Percentiles rank a stretch among this genome's conserved stretches.
Evolutionary conservation across 73 alveolate genomes (phyloP).

Genomic region (Paraurostyla sp.): DNA sequence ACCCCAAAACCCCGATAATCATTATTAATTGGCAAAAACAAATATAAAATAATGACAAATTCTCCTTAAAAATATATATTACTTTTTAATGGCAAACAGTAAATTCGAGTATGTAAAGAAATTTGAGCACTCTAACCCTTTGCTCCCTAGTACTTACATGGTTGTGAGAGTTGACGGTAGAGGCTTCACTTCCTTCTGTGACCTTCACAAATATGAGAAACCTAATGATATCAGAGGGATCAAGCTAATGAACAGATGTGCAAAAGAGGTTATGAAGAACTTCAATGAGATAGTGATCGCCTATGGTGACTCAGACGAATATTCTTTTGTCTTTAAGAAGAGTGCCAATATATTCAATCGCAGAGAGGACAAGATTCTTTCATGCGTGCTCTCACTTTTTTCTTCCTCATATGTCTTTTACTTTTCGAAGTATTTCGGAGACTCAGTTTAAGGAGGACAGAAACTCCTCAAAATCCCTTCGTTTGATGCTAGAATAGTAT

Average conservation of each 20-base stretch:
- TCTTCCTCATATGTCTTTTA: conserved; percentile 92
- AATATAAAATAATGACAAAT: too few species aligned
- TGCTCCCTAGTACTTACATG: conserved; percentile 92
- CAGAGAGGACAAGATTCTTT: conserved; percentile 89
- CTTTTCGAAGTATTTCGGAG: conserved; percentile 86
- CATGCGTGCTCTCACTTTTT: conserved; percentile 90
- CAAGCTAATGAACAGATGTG: conserved; percentile 90
- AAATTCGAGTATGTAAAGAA: conserved; percentile 97
- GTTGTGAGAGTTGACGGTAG: conserved; percentile 97
- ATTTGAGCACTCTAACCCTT: conserved; percentile 86
- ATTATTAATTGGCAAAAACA: background rate
- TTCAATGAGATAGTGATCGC: conserved; percentile 94
- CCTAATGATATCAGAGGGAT: conserved; percentile 96
- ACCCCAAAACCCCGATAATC: too few species aligned
- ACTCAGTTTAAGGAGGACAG: conserved; percentile 30
- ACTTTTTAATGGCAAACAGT: conserved; percentile 90
- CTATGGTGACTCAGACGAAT: conserved; percentile 98
- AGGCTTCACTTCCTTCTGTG: conserved; percentile 94
- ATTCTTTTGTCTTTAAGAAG: conserved; percentile 89
- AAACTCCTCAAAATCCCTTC: conserved; percentile 88
- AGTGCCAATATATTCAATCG: conserved; percentile 84
- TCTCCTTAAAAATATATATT: background rate
- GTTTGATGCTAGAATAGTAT: conserved; percentile 97
- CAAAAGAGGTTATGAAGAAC: conserved; percentile 90
- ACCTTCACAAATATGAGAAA: conserved; percentile 89